phyloP scores from a whole-genome alignment of 768 basidiomycete genomes.

The Suillus discolor region DNA sequence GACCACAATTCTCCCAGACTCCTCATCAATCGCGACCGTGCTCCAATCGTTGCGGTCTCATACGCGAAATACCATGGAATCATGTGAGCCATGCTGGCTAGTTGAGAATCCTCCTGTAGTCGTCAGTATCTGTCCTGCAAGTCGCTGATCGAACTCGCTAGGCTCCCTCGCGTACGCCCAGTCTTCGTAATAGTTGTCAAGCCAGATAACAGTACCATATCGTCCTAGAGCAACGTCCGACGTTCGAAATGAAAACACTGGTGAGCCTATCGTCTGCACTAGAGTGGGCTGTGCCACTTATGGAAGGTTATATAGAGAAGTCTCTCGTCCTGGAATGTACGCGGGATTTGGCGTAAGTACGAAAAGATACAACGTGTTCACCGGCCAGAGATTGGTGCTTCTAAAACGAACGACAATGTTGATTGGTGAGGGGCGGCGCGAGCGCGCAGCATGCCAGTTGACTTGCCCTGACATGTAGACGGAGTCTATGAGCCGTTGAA shows the following conservation, averaged over 20 bases:
- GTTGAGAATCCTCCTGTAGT: not conserved
- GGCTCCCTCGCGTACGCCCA: conserved; percentile 35
- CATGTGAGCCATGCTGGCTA: not conserved
- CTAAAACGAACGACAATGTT: conserved; percentile 62
- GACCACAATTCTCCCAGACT: conserved; percentile 39
- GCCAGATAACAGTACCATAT: conserved; percentile 66
- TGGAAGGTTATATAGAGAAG: conserved; percentile 42
- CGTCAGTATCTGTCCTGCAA: conserved; percentile 44
- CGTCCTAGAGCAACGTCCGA: conserved; percentile 56
- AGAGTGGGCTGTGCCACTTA: conserved; percentile 42
- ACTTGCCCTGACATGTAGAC: conserved; percentile 42
- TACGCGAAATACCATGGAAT: conserved; percentile 45
- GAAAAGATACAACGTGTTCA: conserved; percentile 70
- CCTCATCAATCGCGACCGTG: conserved; percentile 40
- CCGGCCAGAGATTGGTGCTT: conserved; percentile 66
- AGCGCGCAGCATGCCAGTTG: conserved; percentile 19
- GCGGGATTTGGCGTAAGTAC: conserved; percentile 46
- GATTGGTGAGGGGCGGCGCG: conserved; percentile 35
- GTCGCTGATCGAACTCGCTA: conserved; percentile 56
- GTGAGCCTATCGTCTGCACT: conserved; percentile 49
- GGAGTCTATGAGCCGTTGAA: conserved; percentile 61
- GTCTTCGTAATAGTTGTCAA: conserved; percentile 63
- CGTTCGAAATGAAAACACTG: conserved; percentile 57
- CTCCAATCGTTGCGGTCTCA: conserved; percentile 54
- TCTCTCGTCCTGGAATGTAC: conserved; percentile 28